Base-by-base conservation (phyloP, 495 filamentous ascomycete genomes). In the Lophiotrema nucula region DNA sequence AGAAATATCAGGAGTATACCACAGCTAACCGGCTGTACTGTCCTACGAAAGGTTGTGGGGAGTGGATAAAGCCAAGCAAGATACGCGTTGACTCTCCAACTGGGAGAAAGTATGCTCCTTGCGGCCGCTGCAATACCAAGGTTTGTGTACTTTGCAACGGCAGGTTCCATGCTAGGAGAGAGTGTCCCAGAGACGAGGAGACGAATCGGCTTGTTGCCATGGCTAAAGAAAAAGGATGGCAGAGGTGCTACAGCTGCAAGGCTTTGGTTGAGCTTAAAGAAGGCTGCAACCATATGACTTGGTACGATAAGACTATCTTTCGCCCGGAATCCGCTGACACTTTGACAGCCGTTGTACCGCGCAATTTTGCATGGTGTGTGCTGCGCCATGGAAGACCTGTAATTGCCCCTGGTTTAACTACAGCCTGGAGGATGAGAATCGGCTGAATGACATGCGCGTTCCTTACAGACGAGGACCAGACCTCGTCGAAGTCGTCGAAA, bases 231-330 rank as follows among this genome's bases (percentile, higher is more conserved):
- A 81, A 87, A 58, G 87, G 87, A 21, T 90, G 87, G 82, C 85
- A 89, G 66, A 78, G 83, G 25, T 95, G 90, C 65, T 85, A 82
- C 70, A 84, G 78, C 59, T 93, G 89, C 73, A 82, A 78, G 51
- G 78, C 82, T 16, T 81, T 86, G 70, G 86, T 92, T n/a, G 88
- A 93, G 69, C 72, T 89, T 45, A 85, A 86, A 63, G 84, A 89
- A 66, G 88, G 89, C 45, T 90, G 87, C 69, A 90, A 89, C 70
- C 89, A 91, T 66, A 91, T 92, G 83, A 90, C 84, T 42, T 93
- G 84, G 83, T 85, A 77, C 69, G 83, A 39, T 47, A 21, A 43
- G 18, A 10, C 19, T 6, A 13, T 43, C 6, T 11, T 11, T 43
- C 39, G 39, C 18, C 39, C 33, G 41, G 16, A 47, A 51, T 26